These are phyloP conservation scores for Capsella rubella DNA, from an alignment of 441 rosid genomes.

Conservation along the genomic window DNA sequence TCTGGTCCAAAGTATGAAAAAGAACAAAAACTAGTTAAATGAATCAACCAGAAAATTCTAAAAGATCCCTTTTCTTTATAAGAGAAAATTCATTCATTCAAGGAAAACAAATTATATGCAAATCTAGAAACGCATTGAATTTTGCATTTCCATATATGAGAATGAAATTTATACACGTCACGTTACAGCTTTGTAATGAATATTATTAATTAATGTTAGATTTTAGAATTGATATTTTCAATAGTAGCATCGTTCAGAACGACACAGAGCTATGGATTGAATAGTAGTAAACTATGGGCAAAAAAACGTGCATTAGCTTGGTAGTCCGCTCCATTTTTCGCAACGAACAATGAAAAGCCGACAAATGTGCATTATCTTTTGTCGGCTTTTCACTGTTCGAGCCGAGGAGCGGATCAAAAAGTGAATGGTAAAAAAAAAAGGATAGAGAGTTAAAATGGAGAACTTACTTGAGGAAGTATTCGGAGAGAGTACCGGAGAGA, in stretches of 20 bases:
- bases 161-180: background rate
- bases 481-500: constrained; percentile 79
- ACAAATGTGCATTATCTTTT: no score
- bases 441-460: background rate
- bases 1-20: background rate
- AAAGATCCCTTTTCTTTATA: constrained; percentile 17
- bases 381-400: background rate
- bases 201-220: background rate
- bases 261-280: background rate
- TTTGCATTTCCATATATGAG: constrained; percentile 8
- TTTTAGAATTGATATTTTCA: background rate
- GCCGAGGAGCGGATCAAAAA: background rate
- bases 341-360: no score
- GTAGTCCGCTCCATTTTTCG: no score
- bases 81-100: constrained; percentile 7
- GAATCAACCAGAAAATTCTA: constrained; percentile 31
- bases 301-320: background rate
- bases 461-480: constrained; percentile 80
- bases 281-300: background rate
- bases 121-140: background rate
- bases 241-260: background rate
- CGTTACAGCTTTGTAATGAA: background rate
- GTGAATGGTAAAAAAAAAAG: background rate
- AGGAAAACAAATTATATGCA: background rate
- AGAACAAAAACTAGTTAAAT: constrained; percentile 16